Evolutionary conservation across 1,284 basidiomycete species (phyloP).

Genomic region (Coriolopsis trogii): DNA sequence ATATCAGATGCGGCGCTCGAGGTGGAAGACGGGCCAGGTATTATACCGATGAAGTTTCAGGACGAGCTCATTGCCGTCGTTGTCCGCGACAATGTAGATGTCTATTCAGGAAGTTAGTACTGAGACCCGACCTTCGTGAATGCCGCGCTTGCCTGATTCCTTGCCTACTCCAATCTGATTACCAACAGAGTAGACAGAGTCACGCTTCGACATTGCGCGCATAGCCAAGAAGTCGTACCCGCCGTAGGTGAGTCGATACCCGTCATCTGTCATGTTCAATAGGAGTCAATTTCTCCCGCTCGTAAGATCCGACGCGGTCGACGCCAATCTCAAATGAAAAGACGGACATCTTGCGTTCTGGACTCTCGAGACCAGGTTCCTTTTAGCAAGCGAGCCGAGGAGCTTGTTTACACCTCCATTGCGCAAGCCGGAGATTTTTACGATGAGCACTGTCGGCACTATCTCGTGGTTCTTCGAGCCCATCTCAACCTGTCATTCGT

Average conservation of each 20-base stretch:
- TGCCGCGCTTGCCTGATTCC: slow-evolving; percentile 74
- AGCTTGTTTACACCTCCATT: slow-evolving; percentile 95
- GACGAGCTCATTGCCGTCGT: slow-evolving; percentile 84
- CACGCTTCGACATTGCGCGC: slow-evolving; percentile 89
- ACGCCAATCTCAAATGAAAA: too few species aligned
- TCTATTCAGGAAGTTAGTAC: slow-evolving; percentile 49
- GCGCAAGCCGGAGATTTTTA: slow-evolving; percentile 89
- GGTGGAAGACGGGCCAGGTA: background rate
- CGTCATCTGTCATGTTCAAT: slow-evolving; percentile 74
- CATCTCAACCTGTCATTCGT: slow-evolving; percentile 90
- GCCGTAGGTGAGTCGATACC: slow-evolving; percentile 96
- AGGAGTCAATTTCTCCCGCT: too few species aligned
- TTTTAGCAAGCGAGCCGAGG: slow-evolving; percentile 88
- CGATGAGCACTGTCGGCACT: slow-evolving; percentile 88
- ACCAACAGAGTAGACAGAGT: slow-evolving; percentile 86
- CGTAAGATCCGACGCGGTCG: background rate
- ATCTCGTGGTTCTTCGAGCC: slow-evolving; percentile 98
- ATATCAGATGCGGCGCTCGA: background rate
- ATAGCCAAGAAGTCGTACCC: slow-evolving; percentile 97
- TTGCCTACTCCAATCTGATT: slow-evolving; percentile 99
- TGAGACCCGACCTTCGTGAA: background rate
- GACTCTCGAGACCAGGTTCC: slow-evolving; percentile 88
- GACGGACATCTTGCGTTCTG: slow-evolving; percentile 90
- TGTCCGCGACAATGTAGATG: slow-evolving; percentile 91
- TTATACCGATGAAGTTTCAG: slow-evolving; percentile 88